These are phyloP conservation scores for Agaricus sinodeliciosus DNA, from an alignment of 768 basidiomycete genomes.

Conservation along the genomic window DNA sequence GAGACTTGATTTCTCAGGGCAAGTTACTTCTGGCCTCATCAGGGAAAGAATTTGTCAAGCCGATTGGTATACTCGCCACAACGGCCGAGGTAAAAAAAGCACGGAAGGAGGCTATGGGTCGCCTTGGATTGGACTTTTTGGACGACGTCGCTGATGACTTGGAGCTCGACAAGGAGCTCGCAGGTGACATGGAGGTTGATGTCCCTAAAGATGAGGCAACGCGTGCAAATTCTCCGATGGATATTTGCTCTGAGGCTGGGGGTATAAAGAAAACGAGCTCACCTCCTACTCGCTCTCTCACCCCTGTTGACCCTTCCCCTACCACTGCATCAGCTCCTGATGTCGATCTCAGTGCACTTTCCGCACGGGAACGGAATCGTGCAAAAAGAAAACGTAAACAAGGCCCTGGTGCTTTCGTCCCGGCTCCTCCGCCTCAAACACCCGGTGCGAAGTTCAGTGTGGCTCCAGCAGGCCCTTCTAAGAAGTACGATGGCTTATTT, in stretches of 20 bases:
- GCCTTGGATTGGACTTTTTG: constrained; percentile 83
- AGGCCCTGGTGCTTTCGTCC: constrained; percentile 78
- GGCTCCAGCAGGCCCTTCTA: constrained; percentile 48
- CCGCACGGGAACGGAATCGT: constrained; percentile 89
- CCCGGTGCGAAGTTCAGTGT: constrained; percentile 57
- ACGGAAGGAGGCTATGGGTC: constrained; percentile 82
- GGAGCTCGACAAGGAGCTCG: constrained; percentile 81
- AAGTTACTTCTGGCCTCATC: constrained; percentile 84
- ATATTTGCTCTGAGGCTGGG: constrained; percentile 31
- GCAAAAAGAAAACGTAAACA: constrained; percentile 92
- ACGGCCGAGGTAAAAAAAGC: constrained; percentile 81
- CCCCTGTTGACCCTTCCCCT: constrained; percentile 47
- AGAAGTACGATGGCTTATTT: constrained; percentile 38
- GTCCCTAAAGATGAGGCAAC: background rate
- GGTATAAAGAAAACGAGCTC: constrained; percentile 30
- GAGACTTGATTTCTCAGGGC: constrained; percentile 68
- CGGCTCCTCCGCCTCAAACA: constrained; percentile 58
- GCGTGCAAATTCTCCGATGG: constrained; percentile 16
- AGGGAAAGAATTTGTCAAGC: constrained; percentile 85
- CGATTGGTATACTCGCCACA: constrained; percentile 63
- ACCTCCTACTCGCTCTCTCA: constrained; percentile 35
- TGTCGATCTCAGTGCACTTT: constrained; percentile 51
- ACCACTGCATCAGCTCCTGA: constrained; percentile 35
- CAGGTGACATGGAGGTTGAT: constrained; percentile 42
- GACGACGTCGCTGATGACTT: constrained; percentile 76